phyloP scores from a whole-genome alignment of 805 yeast genomes.

The Priceomyces medius region DNA sequence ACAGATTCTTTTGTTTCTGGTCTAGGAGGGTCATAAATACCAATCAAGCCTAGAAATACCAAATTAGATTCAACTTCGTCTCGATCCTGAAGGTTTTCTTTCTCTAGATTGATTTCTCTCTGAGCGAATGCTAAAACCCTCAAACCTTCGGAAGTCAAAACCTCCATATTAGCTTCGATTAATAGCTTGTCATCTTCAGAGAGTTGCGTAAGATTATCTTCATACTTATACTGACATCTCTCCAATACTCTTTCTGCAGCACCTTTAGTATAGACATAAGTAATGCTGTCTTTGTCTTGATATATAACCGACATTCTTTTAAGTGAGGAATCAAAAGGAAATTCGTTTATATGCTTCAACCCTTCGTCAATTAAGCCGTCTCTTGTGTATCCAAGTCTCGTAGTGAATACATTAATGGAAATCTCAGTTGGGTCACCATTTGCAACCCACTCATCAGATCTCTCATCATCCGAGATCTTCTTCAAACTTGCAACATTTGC shows the following conservation, averaged over 20 bases:
- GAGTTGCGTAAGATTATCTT: slow-evolving; percentile 25
- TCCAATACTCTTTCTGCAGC: slow-evolving; percentile 70
- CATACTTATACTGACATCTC: slow-evolving; percentile 54
- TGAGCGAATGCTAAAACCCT: slow-evolving; percentile 73
- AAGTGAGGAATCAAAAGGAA: slow-evolving; percentile 71
- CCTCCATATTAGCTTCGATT: slow-evolving; percentile 57
- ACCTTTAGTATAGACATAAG: slow-evolving; percentile 57
- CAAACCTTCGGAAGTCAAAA: slow-evolving; percentile 62
- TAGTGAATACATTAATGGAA: slow-evolving; percentile 77
- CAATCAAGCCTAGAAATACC: slow-evolving; percentile 65
- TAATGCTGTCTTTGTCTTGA: slow-evolving; percentile 17
- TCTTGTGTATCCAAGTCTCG: slow-evolving; percentile 55
- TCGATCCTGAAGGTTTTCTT: slow-evolving; percentile 21
- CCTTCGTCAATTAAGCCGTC: slow-evolving; percentile 36
- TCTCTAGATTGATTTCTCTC: slow-evolving; percentile 31
- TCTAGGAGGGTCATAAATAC: slow-evolving; percentile 81
- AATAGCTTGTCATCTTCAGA: slow-evolving; percentile 37
- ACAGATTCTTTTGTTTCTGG: slow-evolving; percentile 66
- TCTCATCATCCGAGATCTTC: slow-evolving; percentile 25
- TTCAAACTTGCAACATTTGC: slow-evolving; percentile 43
- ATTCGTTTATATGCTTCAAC: slow-evolving; percentile 56
- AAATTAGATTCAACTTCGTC: slow-evolving; percentile 52
- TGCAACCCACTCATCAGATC: slow-evolving; percentile 37
- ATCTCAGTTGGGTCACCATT: slow-evolving; percentile 87
- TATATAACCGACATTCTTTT: slow-evolving; percentile 72